A percentile compares a stretch with the other conserved stretches of the same genome.
Evolutionary conservation across 768 basidiomycete genomes (phyloP).

Genomic region (Trametes elegans): DNA sequence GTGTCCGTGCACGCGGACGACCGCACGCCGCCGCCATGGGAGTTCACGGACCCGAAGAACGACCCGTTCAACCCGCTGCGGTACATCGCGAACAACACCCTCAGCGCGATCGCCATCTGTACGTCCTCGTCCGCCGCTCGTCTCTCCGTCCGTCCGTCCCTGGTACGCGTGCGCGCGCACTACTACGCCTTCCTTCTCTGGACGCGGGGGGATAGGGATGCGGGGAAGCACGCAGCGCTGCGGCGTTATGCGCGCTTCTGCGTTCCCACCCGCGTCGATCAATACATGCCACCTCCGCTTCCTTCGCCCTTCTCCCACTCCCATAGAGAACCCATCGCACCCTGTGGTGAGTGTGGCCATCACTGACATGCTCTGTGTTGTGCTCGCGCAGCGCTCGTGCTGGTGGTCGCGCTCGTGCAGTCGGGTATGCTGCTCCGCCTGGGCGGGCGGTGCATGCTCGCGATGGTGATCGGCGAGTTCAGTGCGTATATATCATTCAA

Average conservation of each 20-base stretch:
- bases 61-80: conserved; percentile 53
- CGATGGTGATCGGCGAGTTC: conserved; percentile 60
- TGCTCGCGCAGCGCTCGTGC: conserved; percentile 19
- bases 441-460: conserved; percentile 57
- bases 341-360: too few species aligned
- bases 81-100: conserved; percentile 54
- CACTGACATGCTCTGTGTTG: conserved; percentile 3
- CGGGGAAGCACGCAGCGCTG: background rate
- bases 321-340: too few species aligned
- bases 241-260: background rate
- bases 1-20: conserved; percentile 26
- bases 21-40: conserved; percentile 33
- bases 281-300: background rate
- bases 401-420: conserved; percentile 41
- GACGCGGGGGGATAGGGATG: too few species aligned
- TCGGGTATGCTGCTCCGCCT: conserved; percentile 41
- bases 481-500: conserved; percentile 45
- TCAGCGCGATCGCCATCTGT: conserved; percentile 52
- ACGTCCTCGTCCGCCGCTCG: conserved; percentile 10
- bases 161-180: background rate
- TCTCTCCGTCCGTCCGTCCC: background rate
- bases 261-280: too few species aligned
- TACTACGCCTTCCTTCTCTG: conserved; percentile 4
- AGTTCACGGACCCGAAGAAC: conserved; percentile 43
- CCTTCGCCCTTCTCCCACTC: background rate